phyloP scores from a whole-genome alignment of 164 flowering plant genomes.

The Nymphaea thermarum region DNA sequence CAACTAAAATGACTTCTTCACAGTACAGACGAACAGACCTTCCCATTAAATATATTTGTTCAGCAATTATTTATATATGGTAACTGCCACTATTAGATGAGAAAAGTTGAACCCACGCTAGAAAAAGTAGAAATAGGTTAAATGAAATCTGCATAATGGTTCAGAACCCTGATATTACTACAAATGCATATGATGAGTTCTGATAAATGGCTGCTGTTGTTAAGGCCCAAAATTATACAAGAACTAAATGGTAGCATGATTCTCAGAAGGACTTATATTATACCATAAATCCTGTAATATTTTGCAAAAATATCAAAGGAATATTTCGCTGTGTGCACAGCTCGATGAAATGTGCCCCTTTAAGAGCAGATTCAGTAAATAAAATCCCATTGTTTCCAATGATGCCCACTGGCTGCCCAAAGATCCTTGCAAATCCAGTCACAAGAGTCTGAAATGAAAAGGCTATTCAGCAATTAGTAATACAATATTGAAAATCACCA shows the following conservation, averaged over 20 bases:
- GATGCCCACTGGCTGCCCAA: slow-evolving; percentile 86
- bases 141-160: too few relatives aligned
- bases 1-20: too few relatives aligned
- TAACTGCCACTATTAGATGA: too few relatives aligned
- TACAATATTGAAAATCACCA: background rate
- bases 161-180: too few relatives aligned
- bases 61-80: too few relatives aligned
- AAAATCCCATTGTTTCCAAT: slow-evolving; percentile 94
- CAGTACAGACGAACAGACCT: too few relatives aligned
- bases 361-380: slow-evolving; percentile 90
- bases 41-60: too few relatives aligned
- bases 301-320: slow-evolving; percentile 94
- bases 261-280: background rate
- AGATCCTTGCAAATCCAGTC: slow-evolving; percentile 88
- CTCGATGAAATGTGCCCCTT: slow-evolving; percentile 96
- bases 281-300: slow-evolving; percentile 98
- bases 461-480: background rate
- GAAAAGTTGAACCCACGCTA: too few relatives aligned
- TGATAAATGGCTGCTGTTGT: too few relatives aligned
- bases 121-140: too few relatives aligned
- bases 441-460: slow-evolving; percentile 77
- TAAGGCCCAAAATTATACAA: too few relatives aligned
- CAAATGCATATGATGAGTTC: too few relatives aligned
- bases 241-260: background rate
- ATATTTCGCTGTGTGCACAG: slow-evolving; percentile 86